Evolutionary conservation across 2,329 filamentous ascomycete species (phyloP), one percentile per base, ranked within the genome.

Genomic region (Penicillium expansum): DNA sequence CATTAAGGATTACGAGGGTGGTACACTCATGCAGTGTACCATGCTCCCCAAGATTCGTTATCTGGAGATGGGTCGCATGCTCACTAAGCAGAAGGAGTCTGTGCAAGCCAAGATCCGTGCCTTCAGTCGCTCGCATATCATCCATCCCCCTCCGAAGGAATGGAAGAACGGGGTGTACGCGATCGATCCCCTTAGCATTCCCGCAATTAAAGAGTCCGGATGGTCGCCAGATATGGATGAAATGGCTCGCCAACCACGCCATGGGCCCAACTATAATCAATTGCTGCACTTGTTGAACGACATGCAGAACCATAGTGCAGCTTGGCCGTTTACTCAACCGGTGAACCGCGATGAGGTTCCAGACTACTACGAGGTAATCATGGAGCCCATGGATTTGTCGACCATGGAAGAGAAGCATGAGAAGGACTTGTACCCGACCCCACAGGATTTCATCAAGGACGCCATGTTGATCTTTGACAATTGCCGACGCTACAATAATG

Each of bases 161-260:
- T 99, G 93, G 92, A 88, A 86, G 71, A 89, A 86, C 55, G 89
- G 87, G 24, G 79, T 88, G 11, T 80, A 80, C 32, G 79, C 86
- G 52, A 95, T 97, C 70, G 90, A 99, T 69, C 91, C 94, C 0
- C 82, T 97, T 59, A 84, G 85, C 22, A 93, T 97, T 62, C 84
- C 89, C 18, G 92, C 93, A 14, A 97, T 99, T 75, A 91, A 88
- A 67, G 90, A 87, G 45, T 94, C 91, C 0, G 93, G 94, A 60
- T 99, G 94, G 94, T 95, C 91, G 0, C 90, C 91, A 0, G 93
- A 96, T 70, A 99, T 99, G 94, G 94, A 99, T 76, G 92, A 96
- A 72, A 83, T 99, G 22, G 92, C 94, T 1, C 90, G 94, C 35
- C 92, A 96, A 72, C 93, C 94, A 29, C 91, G 94, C 35, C 93